Evolutionary conservation across 1,284 basidiomycete genomes (phyloP).

Genomic region (Leccinum angustisporum): DNA sequence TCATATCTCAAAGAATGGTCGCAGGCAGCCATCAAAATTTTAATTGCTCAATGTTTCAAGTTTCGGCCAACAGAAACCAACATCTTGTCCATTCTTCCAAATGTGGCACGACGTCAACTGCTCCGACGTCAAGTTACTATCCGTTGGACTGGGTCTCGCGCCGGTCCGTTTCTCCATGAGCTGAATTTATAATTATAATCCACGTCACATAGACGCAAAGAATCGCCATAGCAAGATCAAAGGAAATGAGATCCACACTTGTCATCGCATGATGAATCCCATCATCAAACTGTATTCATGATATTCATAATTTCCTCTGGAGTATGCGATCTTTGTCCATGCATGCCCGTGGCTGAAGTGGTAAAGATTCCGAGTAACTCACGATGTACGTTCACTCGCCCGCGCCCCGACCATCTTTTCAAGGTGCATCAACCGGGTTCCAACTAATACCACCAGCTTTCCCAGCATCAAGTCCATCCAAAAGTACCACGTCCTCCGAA

Average conservation of each 20-base stretch:
- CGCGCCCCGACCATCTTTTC: conserved; percentile 12
- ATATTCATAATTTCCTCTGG: not conserved
- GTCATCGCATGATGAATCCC: too few species aligned
- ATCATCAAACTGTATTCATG: too few species aligned
- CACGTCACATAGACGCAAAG: too few species aligned
- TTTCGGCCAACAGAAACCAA: not conserved
- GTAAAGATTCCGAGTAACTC: not conserved
- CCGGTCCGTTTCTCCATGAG: not conserved
- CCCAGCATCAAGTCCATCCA: conserved; percentile 67
- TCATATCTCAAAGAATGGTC: not conserved
- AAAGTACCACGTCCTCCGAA: conserved; percentile 56
- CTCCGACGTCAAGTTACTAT: not conserved
- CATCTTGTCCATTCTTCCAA: not conserved
- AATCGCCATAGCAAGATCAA: too few species aligned
- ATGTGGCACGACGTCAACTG: not conserved
- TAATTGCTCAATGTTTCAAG: not conserved
- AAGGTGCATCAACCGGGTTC: conserved; percentile 63
- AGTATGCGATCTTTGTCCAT: not conserved
- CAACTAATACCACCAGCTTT: conserved; percentile 64
- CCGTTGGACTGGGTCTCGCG: not conserved
- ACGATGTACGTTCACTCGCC: not conserved
- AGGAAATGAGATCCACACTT: too few species aligned
- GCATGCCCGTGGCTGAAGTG: not conserved
- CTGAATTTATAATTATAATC: too few species aligned
- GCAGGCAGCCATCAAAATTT: not conserved